Conservation (phyloP, 805 yeast genomes). For the Starmerella geochares region DNA sequence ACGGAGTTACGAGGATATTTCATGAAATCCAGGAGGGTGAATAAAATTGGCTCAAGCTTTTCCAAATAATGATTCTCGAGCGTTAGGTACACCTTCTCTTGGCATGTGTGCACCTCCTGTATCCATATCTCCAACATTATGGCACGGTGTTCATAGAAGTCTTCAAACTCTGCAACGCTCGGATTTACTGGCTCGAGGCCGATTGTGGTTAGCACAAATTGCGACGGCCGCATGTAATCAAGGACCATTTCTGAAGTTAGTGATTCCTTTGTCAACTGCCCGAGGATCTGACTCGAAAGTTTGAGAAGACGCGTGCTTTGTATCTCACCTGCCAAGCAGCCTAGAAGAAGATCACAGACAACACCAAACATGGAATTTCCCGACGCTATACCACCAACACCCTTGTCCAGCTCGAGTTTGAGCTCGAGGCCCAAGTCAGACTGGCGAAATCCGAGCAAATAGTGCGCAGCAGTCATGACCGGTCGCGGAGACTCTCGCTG, state of each 20-base stretch:
- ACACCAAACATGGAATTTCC: slow-evolving; percentile 47
- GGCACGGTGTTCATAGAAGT: slow-evolving; percentile 54
- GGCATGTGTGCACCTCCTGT: slow-evolving; percentile 57
- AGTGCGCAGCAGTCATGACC: slow-evolving; percentile 49
- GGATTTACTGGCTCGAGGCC: slow-evolving; percentile 28
- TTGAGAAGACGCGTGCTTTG: slow-evolving; percentile 38
- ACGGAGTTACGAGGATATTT: slow-evolving; percentile 40
- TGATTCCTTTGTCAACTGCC: slow-evolving; percentile 50
- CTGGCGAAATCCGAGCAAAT: slow-evolving; percentile 62
- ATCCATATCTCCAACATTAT: slow-evolving; percentile 55
- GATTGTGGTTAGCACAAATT: slow-evolving; percentile 45
- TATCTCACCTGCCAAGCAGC: slow-evolving; percentile 36
- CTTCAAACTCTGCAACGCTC: background rate
- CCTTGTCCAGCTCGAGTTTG: slow-evolving; percentile 36
- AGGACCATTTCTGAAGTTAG: slow-evolving; percentile 45
- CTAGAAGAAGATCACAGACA: slow-evolving; percentile 42
- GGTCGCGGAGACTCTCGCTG: slow-evolving; percentile 34
- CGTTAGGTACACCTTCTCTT: slow-evolving; percentile 39
- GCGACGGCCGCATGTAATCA: slow-evolving; percentile 41
- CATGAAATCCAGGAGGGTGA: slow-evolving; percentile 31
- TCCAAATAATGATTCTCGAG: slow-evolving; percentile 45
- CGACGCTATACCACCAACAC: slow-evolving; percentile 45
- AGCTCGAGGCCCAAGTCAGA: slow-evolving; percentile 37
- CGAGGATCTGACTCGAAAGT: slow-evolving; percentile 44
- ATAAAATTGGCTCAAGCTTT: slow-evolving; percentile 33